Conservation (phyloP, 306 rosid genomes). For the Ormosia emarginata region DNA sequence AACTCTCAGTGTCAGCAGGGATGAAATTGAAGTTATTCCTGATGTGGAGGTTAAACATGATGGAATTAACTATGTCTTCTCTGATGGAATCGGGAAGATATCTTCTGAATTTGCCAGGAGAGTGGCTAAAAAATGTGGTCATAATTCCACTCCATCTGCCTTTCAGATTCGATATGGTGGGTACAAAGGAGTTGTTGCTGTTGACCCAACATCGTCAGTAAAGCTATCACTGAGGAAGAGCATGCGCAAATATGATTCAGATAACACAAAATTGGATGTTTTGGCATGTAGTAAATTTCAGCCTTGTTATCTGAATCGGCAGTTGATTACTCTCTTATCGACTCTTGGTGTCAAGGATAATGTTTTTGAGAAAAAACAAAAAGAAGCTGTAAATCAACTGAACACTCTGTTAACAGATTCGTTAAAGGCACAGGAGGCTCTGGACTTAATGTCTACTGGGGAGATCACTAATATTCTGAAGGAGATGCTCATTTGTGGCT, state of each 20-base stretch:
- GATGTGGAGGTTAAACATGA: conserved; percentile 36
- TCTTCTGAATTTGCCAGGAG: conserved; percentile 54
- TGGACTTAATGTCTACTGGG: conserved; percentile 73
- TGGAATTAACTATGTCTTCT: conserved; percentile 52
- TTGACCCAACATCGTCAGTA: conserved; percentile 63
- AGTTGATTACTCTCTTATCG: conserved; percentile 69
- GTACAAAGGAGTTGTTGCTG: conserved; percentile 84
- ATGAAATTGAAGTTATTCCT: conserved; percentile 62
- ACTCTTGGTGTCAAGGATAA: conserved; percentile 62
- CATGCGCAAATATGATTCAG: conserved; percentile 68
- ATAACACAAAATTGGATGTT: conserved; percentile 59
- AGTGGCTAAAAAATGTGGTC: conserved; percentile 64
- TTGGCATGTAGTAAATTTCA: conserved; percentile 63
- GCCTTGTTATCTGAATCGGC: conserved; percentile 75
- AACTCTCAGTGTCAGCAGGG: conserved; percentile 44
- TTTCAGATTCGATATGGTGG: conserved; percentile 92
- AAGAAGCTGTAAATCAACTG: conserved; percentile 51
- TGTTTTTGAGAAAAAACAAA: conserved; percentile 63
- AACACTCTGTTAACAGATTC: conserved; percentile 61
- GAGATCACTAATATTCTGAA: conserved; percentile 65
- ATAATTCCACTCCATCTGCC: conserved; percentile 58
- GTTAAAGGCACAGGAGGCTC: conserved; percentile 57
- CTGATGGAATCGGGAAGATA: conserved; percentile 89
- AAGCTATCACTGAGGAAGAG: conserved; percentile 75
- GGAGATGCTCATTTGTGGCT: conserved; percentile 74